Base-by-base conservation (phyloP, 768 basidiomycete genomes). In the Royoungia palumana region DNA sequence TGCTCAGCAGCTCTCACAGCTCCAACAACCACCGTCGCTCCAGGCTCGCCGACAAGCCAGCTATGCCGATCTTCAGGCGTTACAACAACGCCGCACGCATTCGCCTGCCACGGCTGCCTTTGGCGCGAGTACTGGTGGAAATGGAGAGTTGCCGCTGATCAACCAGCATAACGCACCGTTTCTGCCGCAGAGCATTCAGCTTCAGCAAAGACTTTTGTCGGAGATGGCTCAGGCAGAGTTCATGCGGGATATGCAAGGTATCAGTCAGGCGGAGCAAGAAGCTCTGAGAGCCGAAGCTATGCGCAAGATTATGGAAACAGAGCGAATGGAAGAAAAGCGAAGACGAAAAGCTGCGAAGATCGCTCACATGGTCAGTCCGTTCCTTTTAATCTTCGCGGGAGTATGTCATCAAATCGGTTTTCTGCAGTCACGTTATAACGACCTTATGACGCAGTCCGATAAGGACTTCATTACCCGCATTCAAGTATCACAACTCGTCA, bases 391-490 rank as follows among this genome's bases (percentile, higher is more conserved):
- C 41, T 22, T 34, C 25, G 16, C n/a, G 17, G 35, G 13, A 43
- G 20, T 3, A 17, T 36, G 19, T 46, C 11, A 53, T 30, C 16
- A 5, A 39, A 49, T 22, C 4, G 1, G 28, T 17, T 24, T 38
- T 14, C 17, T 55, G 9, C 44, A 93, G 92, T 82, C 93, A 51
- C 83, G 89, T 51, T 94, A 94, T 63, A 95, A 95, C 58, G 91
- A 94, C 66, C 77, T 94, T 32, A 95, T 95, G 93, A 93, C 92
- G 4, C 92, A 94, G 70, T 94, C 90, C 11, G 96, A 99, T 76
- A 98, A 98, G 72, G 96, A 98, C 64, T 99, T 98, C 65, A 98
- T 99, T 70, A 98, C 96, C 30, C 85, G 96, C 21, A 98, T 99
- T 54, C 96, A 99, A 68, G 91, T 99, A 28, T 97, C 95, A 2